Base-by-base conservation (phyloP, 345 rosid genomes). In the Litchi chinensis region DNA sequence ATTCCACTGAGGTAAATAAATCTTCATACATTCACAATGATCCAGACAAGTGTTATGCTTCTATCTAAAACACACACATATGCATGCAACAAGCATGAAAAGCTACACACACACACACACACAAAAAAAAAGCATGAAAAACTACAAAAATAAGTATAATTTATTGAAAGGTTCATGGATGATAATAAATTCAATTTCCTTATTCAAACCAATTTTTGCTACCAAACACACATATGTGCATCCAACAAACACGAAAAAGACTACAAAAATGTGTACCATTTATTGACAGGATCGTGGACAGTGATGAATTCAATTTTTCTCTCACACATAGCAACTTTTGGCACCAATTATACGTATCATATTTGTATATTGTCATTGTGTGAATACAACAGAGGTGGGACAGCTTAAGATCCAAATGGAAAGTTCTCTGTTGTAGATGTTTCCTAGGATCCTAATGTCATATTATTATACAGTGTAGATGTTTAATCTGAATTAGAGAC, bases 1-100 rank as follows among this genome's bases (percentile, higher is more conserved):
- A 76, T 68, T 71, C 89, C 72, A 75, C 66, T 5, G 81, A 87
- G 89, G 91, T 90, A 83, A 69, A 9, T 22, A 81, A 69, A 10
- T 16, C n/a, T 67, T 16, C 12, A 12, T 54, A 56, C 44, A 26
- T 65, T 48, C 16, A 72, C 50, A 56, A 32, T 10, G 16, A 44
- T 64, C 37, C 8, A 3, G 22, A 41, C 68, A 41, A 10, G 11
- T 21, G 4, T 52, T 46, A 46, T 2, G 8, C 0, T 4, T 4
- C 12, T 11, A 46, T 46, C 52, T 46, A 11, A 46, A 46, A 46
- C 8, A 1, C 12, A 46, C 12, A 52, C 7, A 52, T 52, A 13
- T 4, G 18, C 18, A 52, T 52, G 57, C 15, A 52, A 10, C 15
- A 41, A 41, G 8, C 9, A 41, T 8, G 44, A 41, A 4, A 41